Evolutionary conservation across 257 asterid genomes (phyloP).

Genomic region (Fraxinus pennsylvanica): DNA sequence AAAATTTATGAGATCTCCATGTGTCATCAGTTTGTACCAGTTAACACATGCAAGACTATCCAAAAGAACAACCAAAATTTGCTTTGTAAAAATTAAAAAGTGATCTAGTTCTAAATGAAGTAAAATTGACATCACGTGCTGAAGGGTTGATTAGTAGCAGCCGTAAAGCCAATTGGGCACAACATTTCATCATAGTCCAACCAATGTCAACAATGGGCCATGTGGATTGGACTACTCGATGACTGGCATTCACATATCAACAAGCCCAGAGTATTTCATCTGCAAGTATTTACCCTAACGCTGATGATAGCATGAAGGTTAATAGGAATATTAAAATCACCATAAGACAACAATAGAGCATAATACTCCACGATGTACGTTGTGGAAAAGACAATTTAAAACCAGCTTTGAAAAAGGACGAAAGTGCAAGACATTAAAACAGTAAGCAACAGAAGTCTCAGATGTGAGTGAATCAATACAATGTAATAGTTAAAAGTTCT

Average conservation of each 20-base stretch:
- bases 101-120: not conserved
- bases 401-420: not conserved
- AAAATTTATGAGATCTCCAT: slow-evolving; percentile 14
- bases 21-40: slow-evolving; percentile 1
- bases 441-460: not conserved
- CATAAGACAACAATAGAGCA: not conserved
- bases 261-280: too few relatives aligned
- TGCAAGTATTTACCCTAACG: not conserved
- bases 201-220: not conserved
- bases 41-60: not conserved
- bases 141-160: not conserved
- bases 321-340: not conserved
- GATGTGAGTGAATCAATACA: too few relatives aligned
- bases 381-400: not conserved
- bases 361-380: not conserved
- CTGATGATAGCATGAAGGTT: not conserved
- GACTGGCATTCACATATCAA: too few relatives aligned
- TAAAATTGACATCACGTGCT: not conserved
- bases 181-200: not conserved
- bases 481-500: too few relatives aligned
- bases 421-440: slow-evolving; percentile 13
- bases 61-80: not conserved
- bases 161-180: not conserved
- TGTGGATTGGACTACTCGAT: not conserved
- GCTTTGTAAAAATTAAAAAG: not conserved